These are phyloP conservation scores for Pseudisothecium myosuroides DNA, from an alignment of 225 moss, liverwort and hornwort genomes.

Conservation along the genomic window DNA sequence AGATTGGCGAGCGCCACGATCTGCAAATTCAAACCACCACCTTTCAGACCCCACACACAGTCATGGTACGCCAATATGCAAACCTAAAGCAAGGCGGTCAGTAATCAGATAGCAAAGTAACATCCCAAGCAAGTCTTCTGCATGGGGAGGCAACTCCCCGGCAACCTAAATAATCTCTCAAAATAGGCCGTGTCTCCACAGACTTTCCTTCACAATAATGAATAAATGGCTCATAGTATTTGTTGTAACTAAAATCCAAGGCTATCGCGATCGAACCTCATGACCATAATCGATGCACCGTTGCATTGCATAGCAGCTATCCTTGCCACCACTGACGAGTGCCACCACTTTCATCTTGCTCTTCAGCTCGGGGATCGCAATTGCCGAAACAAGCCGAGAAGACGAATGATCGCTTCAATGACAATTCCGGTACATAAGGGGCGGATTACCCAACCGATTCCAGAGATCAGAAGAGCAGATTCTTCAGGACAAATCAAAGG, in stretches of 20 bases:
- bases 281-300: constrained; percentile 70
- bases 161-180: background rate
- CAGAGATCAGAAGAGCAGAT: background rate
- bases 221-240: background rate
- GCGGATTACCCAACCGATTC: background rate
- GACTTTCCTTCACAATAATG: background rate
- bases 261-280: constrained; percentile 19
- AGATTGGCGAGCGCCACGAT: constrained; percentile 92
- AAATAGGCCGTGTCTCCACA: background rate
- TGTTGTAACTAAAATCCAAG: background rate
- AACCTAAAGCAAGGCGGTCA: background rate
- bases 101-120: background rate
- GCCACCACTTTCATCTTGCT: constrained; percentile 82
- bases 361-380: background rate
- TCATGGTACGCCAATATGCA: background rate
- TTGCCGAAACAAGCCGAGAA: background rate
- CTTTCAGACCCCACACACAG: background rate
- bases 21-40: constrained; percentile 24
- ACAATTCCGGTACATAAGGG: background rate
- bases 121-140: background rate
- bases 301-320: constrained; percentile 89
- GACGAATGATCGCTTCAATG: background rate
- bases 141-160: background rate
- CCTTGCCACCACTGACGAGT: constrained; percentile 85
- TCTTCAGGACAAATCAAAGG: too few relatives aligned